Evolutionary conservation across 2,329 filamentous ascomycete genomes (phyloP), one percentile per base, ranked within the genome.

Genomic region (Spiromastix sp.): DNA sequence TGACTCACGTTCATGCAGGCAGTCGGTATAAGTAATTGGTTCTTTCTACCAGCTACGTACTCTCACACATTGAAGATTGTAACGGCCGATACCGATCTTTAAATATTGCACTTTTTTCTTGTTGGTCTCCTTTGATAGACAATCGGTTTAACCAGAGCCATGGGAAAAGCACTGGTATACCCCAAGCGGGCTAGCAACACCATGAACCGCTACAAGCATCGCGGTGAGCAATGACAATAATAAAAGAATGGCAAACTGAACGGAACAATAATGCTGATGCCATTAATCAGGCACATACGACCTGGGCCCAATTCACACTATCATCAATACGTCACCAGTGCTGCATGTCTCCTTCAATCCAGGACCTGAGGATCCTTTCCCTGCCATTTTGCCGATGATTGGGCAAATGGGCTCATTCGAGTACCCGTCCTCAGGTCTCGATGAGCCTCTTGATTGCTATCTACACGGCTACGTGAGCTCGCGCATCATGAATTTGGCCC

Each of bases 381-480:
- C 85, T 3, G 73, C 76, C 34, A 78, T 80, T 36, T 69, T 93
- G 2, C 85, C 85, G 42, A 89, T 93, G 84, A 83, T 93, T 49
- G 84, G 83, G 34, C 77, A 83, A 48, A 81, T 91, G 70, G 82
- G 77, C 9, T 82, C 77, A 16, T 91, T 79, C 53, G 67, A 67
- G 6, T 62, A 64, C 39, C 79, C 79, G 4, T 77, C 71, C 36
- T 68, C 74, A 11, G 66, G 68, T 34, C 56, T 47, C 12, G 67
- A 71, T 33, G 77, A 85, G 44, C 75, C 79, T 0, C 66, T 85
- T 4, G 79, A 86, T 39, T 70, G 81, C 42, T 93, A 93, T 56
- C 70, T 93, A 5, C 85, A 93, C 59, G 85, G 85, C 51, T 93
- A 89, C 57, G 79, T 89, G 47, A 83, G 77, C 40, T 77, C 78